phyloP scores from a whole-genome alignment of 2,329 filamentous ascomycete genomes.

The Alternaria solani region DNA sequence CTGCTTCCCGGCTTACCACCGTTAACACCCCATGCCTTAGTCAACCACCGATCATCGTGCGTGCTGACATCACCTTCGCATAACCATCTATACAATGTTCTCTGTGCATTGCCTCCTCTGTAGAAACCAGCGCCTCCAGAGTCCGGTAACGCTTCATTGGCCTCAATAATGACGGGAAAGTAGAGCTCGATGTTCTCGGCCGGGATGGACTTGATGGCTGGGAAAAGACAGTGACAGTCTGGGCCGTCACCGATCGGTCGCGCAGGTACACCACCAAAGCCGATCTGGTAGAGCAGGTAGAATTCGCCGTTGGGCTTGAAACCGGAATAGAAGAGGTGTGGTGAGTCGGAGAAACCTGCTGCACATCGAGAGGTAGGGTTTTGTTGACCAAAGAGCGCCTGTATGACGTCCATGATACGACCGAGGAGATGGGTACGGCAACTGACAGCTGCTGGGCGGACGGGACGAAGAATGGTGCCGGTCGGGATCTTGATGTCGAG shows the following conservation, averaged over 20 bases:
- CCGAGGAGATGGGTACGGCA: slow-evolving; percentile 60
- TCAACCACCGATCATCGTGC: slow-evolving; percentile 61
- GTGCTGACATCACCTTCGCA: slow-evolving; percentile 57
- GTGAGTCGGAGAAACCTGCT: slow-evolving; percentile 61
- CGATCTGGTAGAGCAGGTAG: slow-evolving; percentile 61
- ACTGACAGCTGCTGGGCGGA: slow-evolving; percentile 58
- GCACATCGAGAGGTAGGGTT: slow-evolving; percentile 58
- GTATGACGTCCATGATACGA: slow-evolving; percentile 59
- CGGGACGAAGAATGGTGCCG: slow-evolving; percentile 57
- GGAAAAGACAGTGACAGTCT: slow-evolving; percentile 61
- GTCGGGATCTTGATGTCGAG: slow-evolving; percentile 58
- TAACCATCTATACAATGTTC: slow-evolving; percentile 58
- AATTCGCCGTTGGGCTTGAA: slow-evolving; percentile 59
- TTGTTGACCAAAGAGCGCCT: slow-evolving; percentile 60
- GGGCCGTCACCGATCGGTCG: slow-evolving; percentile 58
- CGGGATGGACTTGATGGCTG: slow-evolving; percentile 60
- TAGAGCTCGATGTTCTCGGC: slow-evolving; percentile 60
- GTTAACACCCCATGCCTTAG: slow-evolving; percentile 60
- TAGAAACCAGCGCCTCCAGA: slow-evolving; percentile 59
- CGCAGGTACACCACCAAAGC: slow-evolving; percentile 60
- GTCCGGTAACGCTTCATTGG: slow-evolving; percentile 58
- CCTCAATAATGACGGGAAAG: slow-evolving; percentile 59
- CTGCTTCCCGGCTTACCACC: slow-evolving; percentile 56
- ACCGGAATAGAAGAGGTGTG: slow-evolving; percentile 61
- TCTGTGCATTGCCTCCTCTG: slow-evolving; percentile 60